Percentiles rank a stretch among this genome's conserved stretches.
These are phyloP conservation scores for Chrysoporthe cubensis DNA, from an alignment of 2,329 filamentous ascomycete genomes.

Conservation along the genomic window DNA sequence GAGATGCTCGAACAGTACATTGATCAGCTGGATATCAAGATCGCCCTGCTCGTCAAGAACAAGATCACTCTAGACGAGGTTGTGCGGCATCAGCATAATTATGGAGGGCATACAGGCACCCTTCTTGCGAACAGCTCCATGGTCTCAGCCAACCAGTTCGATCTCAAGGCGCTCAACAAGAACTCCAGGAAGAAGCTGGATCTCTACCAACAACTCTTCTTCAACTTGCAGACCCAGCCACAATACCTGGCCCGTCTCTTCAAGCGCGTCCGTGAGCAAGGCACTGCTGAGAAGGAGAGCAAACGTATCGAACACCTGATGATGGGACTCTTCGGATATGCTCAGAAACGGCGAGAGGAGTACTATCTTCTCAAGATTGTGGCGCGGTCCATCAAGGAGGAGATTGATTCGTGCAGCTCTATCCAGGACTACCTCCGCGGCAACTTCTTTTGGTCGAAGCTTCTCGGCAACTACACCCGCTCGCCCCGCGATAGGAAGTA, in stretches of 20 bases:
- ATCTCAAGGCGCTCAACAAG: slow-evolving; percentile 97
- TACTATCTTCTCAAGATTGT: slow-evolving; percentile 95
- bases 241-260: slow-evolving; percentile 92
- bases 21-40: slow-evolving; percentile 98
- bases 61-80: slow-evolving; percentile 99
- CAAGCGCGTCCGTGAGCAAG: slow-evolving; percentile 79
- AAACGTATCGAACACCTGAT: slow-evolving; percentile 91
- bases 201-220: slow-evolving; percentile 96
- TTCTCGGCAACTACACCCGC: slow-evolving; percentile 84
- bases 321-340: slow-evolving; percentile 96
- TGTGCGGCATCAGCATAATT: slow-evolving; percentile 94
- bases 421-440: slow-evolving; percentile 86
- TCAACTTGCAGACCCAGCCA: slow-evolving; percentile 93
- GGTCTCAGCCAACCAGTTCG: slow-evolving; percentile 87
- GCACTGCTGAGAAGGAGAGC: slow-evolving; percentile 86
- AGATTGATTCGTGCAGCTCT: slow-evolving; percentile 72
- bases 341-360: slow-evolving; percentile 94
- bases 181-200: slow-evolving; percentile 93
- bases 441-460: slow-evolving; percentile 90
- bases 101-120: slow-evolving; percentile 84
- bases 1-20: slow-evolving; percentile 98
- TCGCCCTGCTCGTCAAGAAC: slow-evolving; percentile 97
- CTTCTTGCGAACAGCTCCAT: slow-evolving; percentile 89
- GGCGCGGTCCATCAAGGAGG: slow-evolving; percentile 79
- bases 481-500: slow-evolving; percentile 93